These are phyloP conservation scores for Taphrina sp. DNA, from an alignment of 1,139 yeast genomes.

Conservation along the genomic window DNA sequence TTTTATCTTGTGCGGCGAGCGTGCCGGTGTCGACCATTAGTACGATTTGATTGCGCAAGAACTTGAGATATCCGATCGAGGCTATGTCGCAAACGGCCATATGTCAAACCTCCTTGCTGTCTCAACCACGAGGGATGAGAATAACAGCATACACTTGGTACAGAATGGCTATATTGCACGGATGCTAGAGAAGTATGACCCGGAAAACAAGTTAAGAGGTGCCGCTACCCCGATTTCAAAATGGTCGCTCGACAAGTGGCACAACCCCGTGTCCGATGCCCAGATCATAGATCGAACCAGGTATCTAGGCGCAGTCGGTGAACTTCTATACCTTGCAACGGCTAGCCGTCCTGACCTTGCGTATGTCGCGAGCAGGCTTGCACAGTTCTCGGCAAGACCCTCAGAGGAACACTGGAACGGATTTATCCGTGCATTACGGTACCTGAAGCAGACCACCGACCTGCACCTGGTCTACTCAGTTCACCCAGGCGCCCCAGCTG, in stretches of 20 bases:
- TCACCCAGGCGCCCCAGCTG: neutral
- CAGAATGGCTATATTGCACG: neutral
- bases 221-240: no score
- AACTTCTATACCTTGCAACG: neutral
- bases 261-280: no score
- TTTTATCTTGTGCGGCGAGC: neutral
- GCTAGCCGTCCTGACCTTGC: slow-evolving; percentile 1
- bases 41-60: neutral
- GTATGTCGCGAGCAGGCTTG: no score
- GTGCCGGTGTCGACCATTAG: neutral
- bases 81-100: neutral
- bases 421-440: neutral
- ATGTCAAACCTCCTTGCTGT: neutral
- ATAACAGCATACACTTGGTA: neutral
- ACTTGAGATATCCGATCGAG: neutral
- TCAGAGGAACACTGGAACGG: neutral
- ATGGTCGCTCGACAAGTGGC: no score
- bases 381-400: neutral
- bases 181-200: neutral
- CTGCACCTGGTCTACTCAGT: neutral
- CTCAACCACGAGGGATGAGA: neutral
- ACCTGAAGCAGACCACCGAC: neutral
- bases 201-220: no score
- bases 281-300: no score
- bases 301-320: neutral